Evolutionary conservation across 441 rosid genomes (phyloP), one percentile per base, ranked within the genome.

Genomic region (Iberis amara): DNA sequence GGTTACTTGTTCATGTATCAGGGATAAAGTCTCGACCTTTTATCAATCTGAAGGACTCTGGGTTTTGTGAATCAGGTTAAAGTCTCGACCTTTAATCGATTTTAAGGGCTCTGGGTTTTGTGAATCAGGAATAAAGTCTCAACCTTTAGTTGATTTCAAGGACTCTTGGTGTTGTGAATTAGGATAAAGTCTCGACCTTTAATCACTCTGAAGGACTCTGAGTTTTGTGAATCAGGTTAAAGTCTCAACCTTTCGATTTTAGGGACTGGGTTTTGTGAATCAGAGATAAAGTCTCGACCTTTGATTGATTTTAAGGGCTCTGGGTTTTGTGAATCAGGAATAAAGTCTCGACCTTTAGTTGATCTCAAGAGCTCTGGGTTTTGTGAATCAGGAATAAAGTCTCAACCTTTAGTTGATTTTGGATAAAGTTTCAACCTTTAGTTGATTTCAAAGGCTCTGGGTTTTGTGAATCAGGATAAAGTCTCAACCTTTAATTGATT

Each of bases 171-270:
- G 1, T 18, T 18, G 21, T 18, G 21, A 18, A 18, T 18, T 3
- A 18, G 21, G 21, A 42, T 35, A 47, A 60, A 66, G 62, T 4
- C 31, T 66, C 66, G 7, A 48, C 57, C 58, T 60, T 59, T 55
- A 7, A n/a, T 18, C 21, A 18, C 21, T 18, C 21, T 18, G 21
- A 18, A 18, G 21, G 3, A 18, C 21, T 18, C 21, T 18, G 21
- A 18, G 21, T 18, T 18, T 18, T 18, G 21, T 18, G 21, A 18
- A 18, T 18, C 21, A 18, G 21, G 21, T 18, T 18, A 18, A 18
- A 18, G 21, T 4, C 31, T 66, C 66, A 7, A 48, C 57, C 58
- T 60, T 59, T 47, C 15, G 61, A 39, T 46, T 52, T 43, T 33
- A 31, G 8, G 10, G 15, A 62, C 24, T 18, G 21, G 21, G 21